A percentile compares a stretch with the other conserved stretches of the same genome.
phyloP scores from a whole-genome alignment of 805 yeast genomes.

The Myxozyma neglecta region DNA sequence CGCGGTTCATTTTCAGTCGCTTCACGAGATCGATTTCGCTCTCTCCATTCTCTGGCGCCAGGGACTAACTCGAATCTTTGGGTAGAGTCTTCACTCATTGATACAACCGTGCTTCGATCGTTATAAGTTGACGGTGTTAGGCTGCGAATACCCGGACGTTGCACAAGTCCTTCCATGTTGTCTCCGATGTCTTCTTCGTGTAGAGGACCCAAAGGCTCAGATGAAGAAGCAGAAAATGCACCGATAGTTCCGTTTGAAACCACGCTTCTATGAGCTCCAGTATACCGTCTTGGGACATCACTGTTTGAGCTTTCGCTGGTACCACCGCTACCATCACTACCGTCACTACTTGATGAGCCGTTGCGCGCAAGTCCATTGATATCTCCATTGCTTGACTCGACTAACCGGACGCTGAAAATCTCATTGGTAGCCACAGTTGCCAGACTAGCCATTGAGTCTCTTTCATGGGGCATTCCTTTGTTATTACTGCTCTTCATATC shows the following conservation, averaged over 20 bases:
- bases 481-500: not conserved
- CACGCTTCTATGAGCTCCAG: slow-evolving; percentile 6
- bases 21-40: slow-evolving; percentile 2
- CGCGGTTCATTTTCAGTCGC: slow-evolving; percentile 16
- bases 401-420: slow-evolving; percentile 32
- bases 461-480: slow-evolving; percentile 5
- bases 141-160: slow-evolving; percentile 11
- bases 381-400: slow-evolving; percentile 28
- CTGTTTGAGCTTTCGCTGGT: not conserved
- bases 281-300: not conserved
- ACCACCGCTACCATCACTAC: not conserved
- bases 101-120: not conserved
- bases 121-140: slow-evolving; percentile 1
- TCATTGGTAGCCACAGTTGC: slow-evolving; percentile 36
- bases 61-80: slow-evolving; percentile 26
- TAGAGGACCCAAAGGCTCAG: slow-evolving; percentile 12
- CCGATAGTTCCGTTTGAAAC: slow-evolving; percentile 24
- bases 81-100: slow-evolving; percentile 4
- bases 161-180: slow-evolving; percentile 11
- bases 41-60: slow-evolving; percentile 27
- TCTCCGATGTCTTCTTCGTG: slow-evolving; percentile 30
- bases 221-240: slow-evolving; percentile 23
- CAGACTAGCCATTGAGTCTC: slow-evolving; percentile 35
- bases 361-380: slow-evolving; percentile 18
- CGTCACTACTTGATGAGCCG: not conserved